Evolutionary conservation across 306 rosid genomes (phyloP), one percentile per base, ranked within the genome.

Genomic region (Medicago ruthenica): DNA sequence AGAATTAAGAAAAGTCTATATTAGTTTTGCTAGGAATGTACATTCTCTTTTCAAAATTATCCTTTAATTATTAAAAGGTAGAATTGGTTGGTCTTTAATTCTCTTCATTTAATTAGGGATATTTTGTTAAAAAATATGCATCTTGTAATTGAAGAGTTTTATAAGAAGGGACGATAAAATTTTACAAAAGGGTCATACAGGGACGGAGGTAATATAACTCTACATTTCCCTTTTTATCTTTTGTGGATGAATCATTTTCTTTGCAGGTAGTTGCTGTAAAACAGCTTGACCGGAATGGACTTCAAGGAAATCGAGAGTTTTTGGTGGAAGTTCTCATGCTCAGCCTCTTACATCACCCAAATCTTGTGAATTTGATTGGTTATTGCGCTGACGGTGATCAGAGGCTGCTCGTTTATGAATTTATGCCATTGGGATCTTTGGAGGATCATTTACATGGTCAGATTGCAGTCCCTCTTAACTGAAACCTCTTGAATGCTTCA

Each of bases 241-340:
- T 15, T 86, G 47, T 68, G 66, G 66, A 40, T 78, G 80, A 75
- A 66, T 73, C 71, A 75, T 81, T 77, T 63, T 68, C 40, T 73
- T 67, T 85, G 80, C 89, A 96, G 99, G 98, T 85, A 64, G 99
- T 96, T 76, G 99, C 99, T 24, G 98, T 96, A 77, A 96, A 96
- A 83, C 99, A 96, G 85, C 99, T 96, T 71, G 98, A 96, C 75
- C 90, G 98, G 70, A 92, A 92, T 82, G 99, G 99, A 74, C 93
- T 96, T 51, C 99, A 96, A 88, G 99, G 98, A 78, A 96, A 96
- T 85, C 89, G 99, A 18, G 99, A 96, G 66, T 96, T 96, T 88
- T 67, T 96, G 85, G 98, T 96, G 80, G 99, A 96, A 92, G 99
- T 96, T 82, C 96, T 96, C 70, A 96, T 96, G 99, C 99, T 96